These are phyloP conservation scores for Vitis riparia DNA, from an alignment of 164 flowering plant genomes.

Conservation along the genomic window DNA sequence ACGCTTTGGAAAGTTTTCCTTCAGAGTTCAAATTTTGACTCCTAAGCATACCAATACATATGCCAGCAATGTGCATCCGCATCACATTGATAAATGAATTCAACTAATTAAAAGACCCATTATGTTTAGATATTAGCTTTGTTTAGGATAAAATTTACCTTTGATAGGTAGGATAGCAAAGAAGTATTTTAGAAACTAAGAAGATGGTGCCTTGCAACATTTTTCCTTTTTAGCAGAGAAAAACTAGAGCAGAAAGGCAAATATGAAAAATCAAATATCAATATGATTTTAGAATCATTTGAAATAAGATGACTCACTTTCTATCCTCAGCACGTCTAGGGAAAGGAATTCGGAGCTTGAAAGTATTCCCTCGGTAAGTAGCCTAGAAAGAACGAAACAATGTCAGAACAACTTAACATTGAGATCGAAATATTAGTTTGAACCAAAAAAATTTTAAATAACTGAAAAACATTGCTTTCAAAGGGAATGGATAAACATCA, in stretches of 20 bases:
- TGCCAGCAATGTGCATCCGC: too few species aligned
- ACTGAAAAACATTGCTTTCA: too few species aligned
- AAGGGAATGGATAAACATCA: neutral
- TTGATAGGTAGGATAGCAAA: too few species aligned
- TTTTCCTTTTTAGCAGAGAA: neutral
- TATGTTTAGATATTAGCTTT: too few species aligned
- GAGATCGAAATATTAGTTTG: neutral
- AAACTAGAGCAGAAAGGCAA: neutral
- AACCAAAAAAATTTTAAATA: neutral
- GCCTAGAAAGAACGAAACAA: constrained; percentile 44
- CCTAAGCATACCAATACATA: too few species aligned
- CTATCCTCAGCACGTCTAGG: constrained; percentile 84
- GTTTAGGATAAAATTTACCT: too few species aligned
- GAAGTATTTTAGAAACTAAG: too few species aligned
- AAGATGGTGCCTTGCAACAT: too few species aligned
- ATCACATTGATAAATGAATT: too few species aligned
- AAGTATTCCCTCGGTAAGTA: constrained; percentile 59
- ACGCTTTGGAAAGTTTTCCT: too few species aligned
- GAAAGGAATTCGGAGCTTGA: constrained; percentile 91
- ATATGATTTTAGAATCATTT: neutral
- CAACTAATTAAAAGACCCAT: too few species aligned
- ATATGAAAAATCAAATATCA: neutral
- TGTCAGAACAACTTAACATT: neutral
- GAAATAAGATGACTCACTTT: constrained; percentile 54
- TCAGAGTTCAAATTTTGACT: too few species aligned